These are phyloP conservation scores for Deuterostichococcus epilithicus DNA, from an alignment of 139 green algal species.

Conservation along the genomic window DNA sequence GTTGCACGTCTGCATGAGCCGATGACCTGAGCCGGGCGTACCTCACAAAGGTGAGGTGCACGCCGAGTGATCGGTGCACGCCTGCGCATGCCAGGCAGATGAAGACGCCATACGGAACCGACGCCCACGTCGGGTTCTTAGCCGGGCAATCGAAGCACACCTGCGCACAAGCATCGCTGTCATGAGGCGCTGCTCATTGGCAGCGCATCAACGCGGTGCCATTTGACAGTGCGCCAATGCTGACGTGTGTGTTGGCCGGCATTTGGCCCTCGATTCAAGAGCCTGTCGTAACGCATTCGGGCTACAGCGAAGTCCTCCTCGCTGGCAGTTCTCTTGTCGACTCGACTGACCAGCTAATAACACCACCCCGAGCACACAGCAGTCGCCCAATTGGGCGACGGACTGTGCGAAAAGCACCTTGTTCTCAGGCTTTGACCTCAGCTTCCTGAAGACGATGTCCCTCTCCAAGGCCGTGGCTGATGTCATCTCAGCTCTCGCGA, in stretches of 20 bases:
- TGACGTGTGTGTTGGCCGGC: too few relatives aligned
- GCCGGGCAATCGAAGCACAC: slow-evolving; percentile 95
- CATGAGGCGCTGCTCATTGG: too few relatives aligned
- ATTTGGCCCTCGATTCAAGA: too few relatives aligned
- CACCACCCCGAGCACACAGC: not conserved
- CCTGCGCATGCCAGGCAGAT: slow-evolving; percentile 95
- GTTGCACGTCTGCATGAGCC: not conserved
- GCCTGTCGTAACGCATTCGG: too few relatives aligned
- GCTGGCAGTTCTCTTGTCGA: too few relatives aligned
- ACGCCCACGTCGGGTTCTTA: slow-evolving; percentile 96
- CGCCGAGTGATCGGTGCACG: slow-evolving; percentile 88
- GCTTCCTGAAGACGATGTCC: slow-evolving; percentile 81
- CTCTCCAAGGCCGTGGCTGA: slow-evolving; percentile 47
- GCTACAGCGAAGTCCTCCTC: too few relatives aligned
- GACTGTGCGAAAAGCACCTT: slow-evolving; percentile 51
- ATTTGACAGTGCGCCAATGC: too few relatives aligned
- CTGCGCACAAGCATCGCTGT: slow-evolving; percentile 23
- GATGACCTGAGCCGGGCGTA: slow-evolving; percentile 8
- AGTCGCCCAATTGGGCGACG: not conserved
- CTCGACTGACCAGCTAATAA: too few relatives aligned
- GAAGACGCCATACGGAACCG: slow-evolving; percentile 92
- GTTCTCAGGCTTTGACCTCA: slow-evolving; percentile 84
- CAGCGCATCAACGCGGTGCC: too few relatives aligned
- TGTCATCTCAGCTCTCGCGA: not conserved
- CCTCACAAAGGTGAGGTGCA: slow-evolving; percentile 94